These are phyloP conservation scores for Phytophthora megakarya DNA, from an alignment of 352 stramenopile species.

Conservation along the genomic window DNA sequence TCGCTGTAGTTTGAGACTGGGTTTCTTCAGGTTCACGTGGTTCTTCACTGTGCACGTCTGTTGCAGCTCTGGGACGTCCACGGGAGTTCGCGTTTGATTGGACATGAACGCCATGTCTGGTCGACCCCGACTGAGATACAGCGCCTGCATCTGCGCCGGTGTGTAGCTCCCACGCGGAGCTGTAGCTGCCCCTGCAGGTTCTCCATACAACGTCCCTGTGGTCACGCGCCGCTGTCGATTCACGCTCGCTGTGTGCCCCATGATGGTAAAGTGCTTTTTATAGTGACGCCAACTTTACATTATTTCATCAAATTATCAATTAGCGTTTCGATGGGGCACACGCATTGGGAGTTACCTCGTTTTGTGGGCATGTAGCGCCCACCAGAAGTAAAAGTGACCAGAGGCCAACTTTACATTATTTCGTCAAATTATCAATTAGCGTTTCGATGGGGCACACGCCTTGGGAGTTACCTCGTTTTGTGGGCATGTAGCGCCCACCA, in stretches of 20 bases:
- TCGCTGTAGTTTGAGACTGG: slow-evolving; percentile 60
- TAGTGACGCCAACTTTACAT: background rate
- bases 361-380: too few species aligned
- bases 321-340: background rate
- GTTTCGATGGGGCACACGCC: too few species aligned
- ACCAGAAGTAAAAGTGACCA: too few species aligned
- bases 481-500: too few species aligned
- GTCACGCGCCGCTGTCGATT: slow-evolving; percentile 46
- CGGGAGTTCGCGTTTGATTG: slow-evolving; percentile 52
- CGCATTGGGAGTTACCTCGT: too few species aligned
- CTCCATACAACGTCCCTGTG: slow-evolving; percentile 63
- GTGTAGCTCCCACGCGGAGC: slow-evolving; percentile 67
- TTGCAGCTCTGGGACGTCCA: slow-evolving; percentile 81
- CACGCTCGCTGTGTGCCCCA: slow-evolving; percentile 81
- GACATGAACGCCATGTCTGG: slow-evolving; percentile 89
- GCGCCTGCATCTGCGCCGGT: slow-evolving; percentile 78
- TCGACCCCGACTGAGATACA: slow-evolving; percentile 78
- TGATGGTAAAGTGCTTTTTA: slow-evolving; percentile 45
- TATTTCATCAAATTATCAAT: background rate
- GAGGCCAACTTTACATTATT: too few species aligned
- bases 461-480: too few species aligned
- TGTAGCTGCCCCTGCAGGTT: slow-evolving; percentile 49
- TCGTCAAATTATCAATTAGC: too few species aligned
- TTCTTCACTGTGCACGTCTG: slow-evolving; percentile 85
- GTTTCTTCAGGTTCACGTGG: slow-evolving; percentile 87